Evolutionary conservation across 768 basidiomycete genomes (phyloP), one percentile per base, ranked within the genome.

Genomic region (Ramaria sp.): DNA sequence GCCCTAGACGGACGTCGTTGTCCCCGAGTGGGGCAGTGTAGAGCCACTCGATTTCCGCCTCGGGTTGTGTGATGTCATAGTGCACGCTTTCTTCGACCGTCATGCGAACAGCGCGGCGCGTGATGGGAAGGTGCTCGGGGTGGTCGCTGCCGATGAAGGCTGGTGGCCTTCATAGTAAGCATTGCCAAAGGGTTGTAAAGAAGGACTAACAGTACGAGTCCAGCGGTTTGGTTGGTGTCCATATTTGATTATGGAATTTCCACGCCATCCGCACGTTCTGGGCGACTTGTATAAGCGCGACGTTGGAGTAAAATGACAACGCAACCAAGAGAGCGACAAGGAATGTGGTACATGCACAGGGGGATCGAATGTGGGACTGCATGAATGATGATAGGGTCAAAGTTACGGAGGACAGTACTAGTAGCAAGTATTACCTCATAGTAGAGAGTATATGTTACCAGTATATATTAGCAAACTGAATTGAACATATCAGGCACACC

Each of bases 1-100:
- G 63, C 1, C 70, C 71, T 3, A 69, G 63, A 2, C 71, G 67
- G 20, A 68, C 60, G 38, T 70, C 66, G 37, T 68, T 66, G 47
- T 67, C 67, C 50, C 69, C 66, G 7, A 62, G 53, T 24, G 67
- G 60, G 4, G 63, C 60, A 1, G 63, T 64, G 34, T 65, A 64
- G 1, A 66, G 61, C 68, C 69, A 72, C 20, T 65, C 64, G 12
- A 62, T 62, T 33, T 60, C 55, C 0, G 69, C 61, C 37, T 68
- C 64, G 42, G 51, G 43, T 4, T 64, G 63, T 11, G 62, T 47
- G 5, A 70, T 60, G 0, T 63, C 57, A 53, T 70, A 72, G 43
- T 63, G 66, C 10, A 64, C 64, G 30, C 61, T 68, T 42, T 72
- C 70, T 51, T 72, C 69, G 3, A 67, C 58, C 7, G 56, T 38